A percentile compares a stretch with the other conserved stretches of the same genome.
Evolutionary conservation across 2,329 filamentous ascomycete species (phyloP).

Genomic region (Thelonectria rubi): DNA sequence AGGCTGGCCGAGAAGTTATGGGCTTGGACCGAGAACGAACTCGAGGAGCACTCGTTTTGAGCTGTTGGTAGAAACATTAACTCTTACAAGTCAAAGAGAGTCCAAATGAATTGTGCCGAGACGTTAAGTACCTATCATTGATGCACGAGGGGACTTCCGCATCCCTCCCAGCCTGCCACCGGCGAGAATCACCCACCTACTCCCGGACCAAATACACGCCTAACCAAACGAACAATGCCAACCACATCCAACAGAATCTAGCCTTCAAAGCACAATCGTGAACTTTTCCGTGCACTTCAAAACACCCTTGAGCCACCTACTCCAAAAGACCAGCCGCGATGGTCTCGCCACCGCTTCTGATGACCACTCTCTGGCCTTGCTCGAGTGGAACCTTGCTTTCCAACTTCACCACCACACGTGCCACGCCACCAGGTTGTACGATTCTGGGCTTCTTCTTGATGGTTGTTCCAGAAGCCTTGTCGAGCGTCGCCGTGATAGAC

Average conservation of each 20-base stretch:
- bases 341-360: constrained; percentile 83
- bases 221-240: too few species aligned
- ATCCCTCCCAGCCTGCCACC: too few species aligned
- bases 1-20: constrained; percentile 45
- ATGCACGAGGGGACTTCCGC: too few species aligned
- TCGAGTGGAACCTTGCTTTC: constrained; percentile 81
- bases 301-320: constrained; percentile 45
- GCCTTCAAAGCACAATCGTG: too few species aligned
- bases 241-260: too few species aligned
- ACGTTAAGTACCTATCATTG: too few species aligned
- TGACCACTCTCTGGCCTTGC: constrained; percentile 78
- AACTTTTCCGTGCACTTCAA: neutral
- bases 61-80: too few species aligned
- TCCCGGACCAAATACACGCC: too few species aligned
- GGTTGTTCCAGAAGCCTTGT: constrained; percentile 80
- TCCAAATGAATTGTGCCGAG: too few species aligned
- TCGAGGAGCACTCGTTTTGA: constrained; percentile 25
- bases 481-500: constrained; percentile 75
- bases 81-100: too few species aligned
- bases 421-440: constrained; percentile 80
- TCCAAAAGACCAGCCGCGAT: constrained; percentile 89
- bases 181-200: too few species aligned
- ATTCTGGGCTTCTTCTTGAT: constrained; percentile 86
- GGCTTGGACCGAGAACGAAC: constrained; percentile 49
- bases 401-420: constrained; percentile 79